These are phyloP conservation scores for Manihot esculenta DNA, from an alignment of 441 rosid species.

Conservation along the genomic window DNA sequence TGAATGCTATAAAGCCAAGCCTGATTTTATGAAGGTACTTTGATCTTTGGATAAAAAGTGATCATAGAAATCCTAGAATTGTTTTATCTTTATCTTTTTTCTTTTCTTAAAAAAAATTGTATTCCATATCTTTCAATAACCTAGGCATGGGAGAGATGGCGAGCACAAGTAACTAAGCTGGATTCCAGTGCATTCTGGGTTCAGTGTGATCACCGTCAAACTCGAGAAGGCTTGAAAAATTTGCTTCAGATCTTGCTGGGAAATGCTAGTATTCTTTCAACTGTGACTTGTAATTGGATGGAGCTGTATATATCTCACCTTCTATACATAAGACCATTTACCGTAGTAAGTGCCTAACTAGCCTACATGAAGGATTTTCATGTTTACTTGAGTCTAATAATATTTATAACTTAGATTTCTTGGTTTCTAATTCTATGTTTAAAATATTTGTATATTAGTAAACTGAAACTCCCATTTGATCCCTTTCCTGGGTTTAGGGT, in stretches of 20 bases:
- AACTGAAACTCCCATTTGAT: constrained; percentile 15
- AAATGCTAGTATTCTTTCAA: constrained; percentile 48
- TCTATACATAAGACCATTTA: constrained; percentile 79
- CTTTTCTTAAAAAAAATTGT: too few relatives aligned
- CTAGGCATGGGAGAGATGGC: constrained; percentile 97
- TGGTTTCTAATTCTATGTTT: constrained; percentile 1
- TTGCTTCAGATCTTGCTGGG: constrained; percentile 89
- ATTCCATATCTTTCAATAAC: constrained; percentile 23
- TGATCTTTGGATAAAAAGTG: constrained; percentile 15
- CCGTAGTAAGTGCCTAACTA: constrained; percentile 45
- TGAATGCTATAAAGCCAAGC: constrained; percentile 79
- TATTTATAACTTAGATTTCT: background rate
- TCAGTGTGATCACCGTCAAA: constrained; percentile 74
- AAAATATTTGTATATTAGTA: background rate
- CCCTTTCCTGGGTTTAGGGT: constrained; percentile 53
- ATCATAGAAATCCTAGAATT: background rate
- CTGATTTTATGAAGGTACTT: constrained; percentile 86
- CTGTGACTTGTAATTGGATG: constrained; percentile 71
- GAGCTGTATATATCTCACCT: constrained; percentile 80
- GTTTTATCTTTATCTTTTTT: background rate
- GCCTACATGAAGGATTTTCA: background rate
- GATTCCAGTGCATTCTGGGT: constrained; percentile 86
- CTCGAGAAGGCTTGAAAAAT: constrained; percentile 84
- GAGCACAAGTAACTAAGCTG: constrained; percentile 75
- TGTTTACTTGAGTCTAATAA: background rate